Percentiles rank a stretch among this genome's conserved stretches.
phyloP scores from a whole-genome alignment of 2,329 filamentous ascomycete genomes.

The Macrophomina phaseolina region DNA sequence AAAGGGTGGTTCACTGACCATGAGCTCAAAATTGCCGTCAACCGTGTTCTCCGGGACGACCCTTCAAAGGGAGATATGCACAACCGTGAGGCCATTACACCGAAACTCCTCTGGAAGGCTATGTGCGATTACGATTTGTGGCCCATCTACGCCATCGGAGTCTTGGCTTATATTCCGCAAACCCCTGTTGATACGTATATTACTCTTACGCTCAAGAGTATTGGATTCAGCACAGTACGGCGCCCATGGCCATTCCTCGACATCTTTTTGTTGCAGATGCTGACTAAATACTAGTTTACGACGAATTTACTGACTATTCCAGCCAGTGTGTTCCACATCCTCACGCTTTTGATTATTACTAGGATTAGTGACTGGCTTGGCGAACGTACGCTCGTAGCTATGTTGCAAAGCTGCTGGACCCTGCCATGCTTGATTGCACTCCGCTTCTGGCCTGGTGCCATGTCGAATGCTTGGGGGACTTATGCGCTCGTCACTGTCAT shows the following conservation, averaged over 20 bases:
- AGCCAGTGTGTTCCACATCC: slow-evolving; percentile 43
- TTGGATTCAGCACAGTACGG: slow-evolving; percentile 60
- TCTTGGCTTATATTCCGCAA: slow-evolving; percentile 56
- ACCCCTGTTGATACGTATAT: slow-evolving; percentile 57
- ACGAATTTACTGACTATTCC: slow-evolving; percentile 69
- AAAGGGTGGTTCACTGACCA: slow-evolving; percentile 67
- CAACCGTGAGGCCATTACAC: slow-evolving; percentile 38
- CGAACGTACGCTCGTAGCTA: slow-evolving; percentile 53
- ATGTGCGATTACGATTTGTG: slow-evolving; percentile 40
- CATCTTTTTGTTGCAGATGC: background rate
- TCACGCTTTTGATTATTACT: slow-evolving; percentile 52
- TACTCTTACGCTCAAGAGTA: slow-evolving; percentile 60
- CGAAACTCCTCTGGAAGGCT: slow-evolving; percentile 34
- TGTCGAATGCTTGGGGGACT: slow-evolving; percentile 56
- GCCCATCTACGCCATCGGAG: slow-evolving; percentile 42
- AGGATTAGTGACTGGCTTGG: slow-evolving; percentile 55
- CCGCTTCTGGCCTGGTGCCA: slow-evolving; percentile 51
- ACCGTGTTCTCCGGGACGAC: slow-evolving; percentile 65
- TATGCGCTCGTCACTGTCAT: slow-evolving; percentile 58
- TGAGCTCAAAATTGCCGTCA: slow-evolving; percentile 68
- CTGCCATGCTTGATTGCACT: slow-evolving; percentile 64
- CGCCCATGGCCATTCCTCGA: background rate
- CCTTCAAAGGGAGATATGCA: slow-evolving; percentile 61
- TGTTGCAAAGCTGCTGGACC: slow-evolving; percentile 63
- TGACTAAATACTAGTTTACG: slow-evolving; percentile 50